Base-by-base conservation (phyloP, 2,329 filamentous ascomycete species). In the Rosellinia necatrix region DNA sequence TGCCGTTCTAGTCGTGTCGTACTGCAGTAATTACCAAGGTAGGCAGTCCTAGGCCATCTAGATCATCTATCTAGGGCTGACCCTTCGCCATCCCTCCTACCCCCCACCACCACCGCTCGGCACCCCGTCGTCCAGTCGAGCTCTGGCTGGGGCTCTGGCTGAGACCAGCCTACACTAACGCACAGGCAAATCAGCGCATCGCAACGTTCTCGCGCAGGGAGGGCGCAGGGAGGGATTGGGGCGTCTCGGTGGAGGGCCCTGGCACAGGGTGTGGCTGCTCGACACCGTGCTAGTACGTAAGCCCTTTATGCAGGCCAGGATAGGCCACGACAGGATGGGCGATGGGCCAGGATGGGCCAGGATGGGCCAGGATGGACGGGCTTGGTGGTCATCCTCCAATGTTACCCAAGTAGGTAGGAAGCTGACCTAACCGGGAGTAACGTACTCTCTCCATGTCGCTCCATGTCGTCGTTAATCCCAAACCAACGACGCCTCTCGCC, bases 231-330 rank as follows among this genome's bases (percentile, higher is more conserved):
- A 40, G 7, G 24, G 30, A 49, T 49, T 54, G 52, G 52, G 34
- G 27, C 35, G 6, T 54, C 29, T n/a, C n/a, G n/a, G n/a, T n/a
- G n/a, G 29, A 29, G 12, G 21, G 25, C 13, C 6, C 15, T 32
- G 13, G 30, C 17, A 17, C 13, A 53, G 34, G 37, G 15, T 21
- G 21, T 54, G 15, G 41, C 37, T 56, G 29, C 42, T 48, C 48
- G 48, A 49, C 49, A 41, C 15, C 37, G 19, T 32, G 9, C 42
- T 48, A 54, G 46, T 47, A 47, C 51, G 51, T 58, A 47, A 55
- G 47, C 51, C n/a, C 34, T 51, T 56, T 27, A 58, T 58, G 56
- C 56, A 51, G 25, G 30, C 47, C 46, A 49, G 44, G 21, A 55
- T 34, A 6, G 27, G 12, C 40, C n/a, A n/a, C n/a, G n/a, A n/a